Conservation (phyloP, 164 flowering plant genomes). For the Chimonanthus salicifolius region DNA sequence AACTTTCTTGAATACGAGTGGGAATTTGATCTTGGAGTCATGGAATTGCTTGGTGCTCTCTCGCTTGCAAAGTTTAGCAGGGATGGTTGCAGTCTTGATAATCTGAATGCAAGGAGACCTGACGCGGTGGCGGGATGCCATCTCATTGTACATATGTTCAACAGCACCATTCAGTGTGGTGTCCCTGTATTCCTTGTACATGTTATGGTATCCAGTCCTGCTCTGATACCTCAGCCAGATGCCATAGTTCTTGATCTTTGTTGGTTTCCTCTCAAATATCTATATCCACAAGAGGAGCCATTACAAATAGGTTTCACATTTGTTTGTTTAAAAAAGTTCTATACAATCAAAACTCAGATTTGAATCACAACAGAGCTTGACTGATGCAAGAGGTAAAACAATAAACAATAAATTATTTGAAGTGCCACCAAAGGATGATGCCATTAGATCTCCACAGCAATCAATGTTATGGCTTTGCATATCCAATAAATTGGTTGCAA, state of each 20-base stretch:
- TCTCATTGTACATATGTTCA: constrained; percentile 82
- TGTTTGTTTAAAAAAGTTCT: no score
- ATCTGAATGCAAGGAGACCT: constrained; percentile 80
- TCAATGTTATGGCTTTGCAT: no score
- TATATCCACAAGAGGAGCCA: constrained; percentile 8
- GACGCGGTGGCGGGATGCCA: constrained; percentile 91
- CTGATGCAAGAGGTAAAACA: no score
- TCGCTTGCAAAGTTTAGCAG: constrained; percentile 83
- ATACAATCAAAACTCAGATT: neutral
- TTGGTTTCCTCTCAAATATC: constrained; percentile 85
- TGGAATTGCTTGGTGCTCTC: constrained; percentile 82
- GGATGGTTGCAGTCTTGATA: constrained; percentile 80
- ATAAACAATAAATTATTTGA: no score
- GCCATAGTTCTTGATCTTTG: constrained; percentile 74
- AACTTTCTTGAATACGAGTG: constrained; percentile 64
- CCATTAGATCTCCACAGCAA: no score
- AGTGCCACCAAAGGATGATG: no score
- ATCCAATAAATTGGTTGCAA: no score
- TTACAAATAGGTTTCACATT: no score
- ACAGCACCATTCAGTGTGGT: constrained; percentile 85
- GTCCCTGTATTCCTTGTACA: constrained; percentile 91
- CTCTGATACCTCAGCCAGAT: constrained; percentile 84
- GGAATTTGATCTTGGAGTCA: constrained; percentile 75
- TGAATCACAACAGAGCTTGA: neutral
- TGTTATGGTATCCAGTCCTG: constrained; percentile 84